phyloP scores from a whole-genome alignment of 495 filamentous ascomycete genomes.

The Hypoxylon fragiforme region DNA sequence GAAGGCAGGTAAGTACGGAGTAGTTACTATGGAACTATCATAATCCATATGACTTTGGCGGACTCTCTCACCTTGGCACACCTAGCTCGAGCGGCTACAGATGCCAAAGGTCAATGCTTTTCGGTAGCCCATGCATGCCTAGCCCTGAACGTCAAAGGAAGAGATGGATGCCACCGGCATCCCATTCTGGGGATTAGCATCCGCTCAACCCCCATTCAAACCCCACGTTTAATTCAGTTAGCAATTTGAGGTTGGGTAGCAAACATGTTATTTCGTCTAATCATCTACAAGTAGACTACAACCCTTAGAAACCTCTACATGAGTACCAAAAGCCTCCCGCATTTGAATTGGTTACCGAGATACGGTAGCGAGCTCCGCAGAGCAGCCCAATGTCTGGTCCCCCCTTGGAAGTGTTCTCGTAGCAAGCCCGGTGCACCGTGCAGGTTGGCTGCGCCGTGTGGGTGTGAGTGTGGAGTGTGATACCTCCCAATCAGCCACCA shows the following conservation, averaged over 20 bases:
- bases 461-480: too few species aligned
- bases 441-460: too few species aligned
- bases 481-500: too few species aligned
- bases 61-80: conserved; percentile 12
- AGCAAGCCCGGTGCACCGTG: neutral
- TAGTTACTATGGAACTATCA: too few species aligned
- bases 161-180: too few species aligned
- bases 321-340: conserved; percentile 15
- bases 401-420: neutral
- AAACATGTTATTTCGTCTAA: conserved; percentile 19
- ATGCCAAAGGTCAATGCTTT: too few species aligned
- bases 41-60: neutral
- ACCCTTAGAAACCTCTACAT: conserved; percentile 12
- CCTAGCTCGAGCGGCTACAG: neutral
- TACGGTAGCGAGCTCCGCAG: conserved; percentile 23
- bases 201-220: neutral
- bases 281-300: too few species aligned
- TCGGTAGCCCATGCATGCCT: too few species aligned
- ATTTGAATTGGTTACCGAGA: conserved; percentile 35
- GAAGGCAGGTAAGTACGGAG: too few species aligned
- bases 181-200: neutral
- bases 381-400: conserved; percentile 9
- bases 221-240: conserved; percentile 28
- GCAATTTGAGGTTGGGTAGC: conserved; percentile 34
- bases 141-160: too few species aligned